phyloP scores from a whole-genome alignment of 352 stramenopile species.

The Phytophthora multivora region DNA sequence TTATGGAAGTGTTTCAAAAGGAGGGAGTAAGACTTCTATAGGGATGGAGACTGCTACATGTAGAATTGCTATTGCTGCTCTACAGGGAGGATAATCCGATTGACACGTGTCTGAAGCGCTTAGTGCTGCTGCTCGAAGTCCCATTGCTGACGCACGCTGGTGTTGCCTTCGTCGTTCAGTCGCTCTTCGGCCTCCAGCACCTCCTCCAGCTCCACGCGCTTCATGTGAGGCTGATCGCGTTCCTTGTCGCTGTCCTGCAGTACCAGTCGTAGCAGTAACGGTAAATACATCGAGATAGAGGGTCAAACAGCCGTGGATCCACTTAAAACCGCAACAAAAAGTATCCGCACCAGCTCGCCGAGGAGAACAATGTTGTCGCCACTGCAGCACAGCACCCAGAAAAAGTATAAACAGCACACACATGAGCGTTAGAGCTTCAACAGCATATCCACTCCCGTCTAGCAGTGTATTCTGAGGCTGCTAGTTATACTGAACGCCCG shows the following conservation, averaged over 20 bases:
- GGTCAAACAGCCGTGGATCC: neutral
- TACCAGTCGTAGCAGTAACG: neutral
- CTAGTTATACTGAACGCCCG: neutral
- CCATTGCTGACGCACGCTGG: conserved; percentile 83
- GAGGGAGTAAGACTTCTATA: conserved; percentile 8
- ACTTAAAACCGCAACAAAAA: neutral
- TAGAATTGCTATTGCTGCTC: conserved; percentile 6
- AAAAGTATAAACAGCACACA: neutral
- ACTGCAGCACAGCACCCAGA: conserved; percentile 32
- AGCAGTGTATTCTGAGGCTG: neutral
- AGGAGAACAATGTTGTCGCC: conserved; percentile 90
- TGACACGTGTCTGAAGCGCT: neutral
- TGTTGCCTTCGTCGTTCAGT: conserved; percentile 62
- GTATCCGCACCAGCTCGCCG: conserved; percentile 66
- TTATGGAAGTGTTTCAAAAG: neutral
- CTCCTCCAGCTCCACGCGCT: conserved; percentile 75
- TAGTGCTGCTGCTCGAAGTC: conserved; percentile 73
- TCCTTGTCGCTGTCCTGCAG: conserved; percentile 81
- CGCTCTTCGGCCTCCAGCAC: conserved; percentile 83
- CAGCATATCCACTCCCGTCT: neutral
- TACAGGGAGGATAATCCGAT: conserved; percentile 3
- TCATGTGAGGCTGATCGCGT: conserved; percentile 82
- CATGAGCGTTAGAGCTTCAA: conserved; percentile 3
- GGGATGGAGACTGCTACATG: conserved; percentile 8
- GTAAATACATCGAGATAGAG: neutral